A percentile compares a stretch with the other conserved stretches of the same genome.
Conservation (phyloP, 768 basidiomycete species). For the Tylopilus cervinicoccineus region DNA sequence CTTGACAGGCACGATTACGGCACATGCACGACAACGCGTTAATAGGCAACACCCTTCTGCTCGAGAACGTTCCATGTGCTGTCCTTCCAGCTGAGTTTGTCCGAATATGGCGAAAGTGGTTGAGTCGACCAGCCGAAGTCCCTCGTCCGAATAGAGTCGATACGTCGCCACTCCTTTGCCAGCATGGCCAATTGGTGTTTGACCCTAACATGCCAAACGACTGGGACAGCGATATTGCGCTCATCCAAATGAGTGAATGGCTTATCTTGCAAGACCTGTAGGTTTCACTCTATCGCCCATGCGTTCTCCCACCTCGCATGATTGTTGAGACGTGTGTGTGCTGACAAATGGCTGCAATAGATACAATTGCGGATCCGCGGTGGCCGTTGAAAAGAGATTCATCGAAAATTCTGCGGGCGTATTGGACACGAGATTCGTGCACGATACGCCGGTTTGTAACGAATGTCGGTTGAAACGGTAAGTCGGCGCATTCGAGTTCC, state of each 20-base stretch:
- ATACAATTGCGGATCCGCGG: conserved; percentile 54
- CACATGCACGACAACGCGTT: conserved; percentile 57
- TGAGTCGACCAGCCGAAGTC: conserved; percentile 49
- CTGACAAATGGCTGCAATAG: conserved; percentile 35
- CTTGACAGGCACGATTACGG: conserved; percentile 55
- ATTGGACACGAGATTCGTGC: conserved; percentile 37
- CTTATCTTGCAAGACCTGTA: conserved; percentile 54
- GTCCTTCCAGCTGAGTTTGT: conserved; percentile 61
- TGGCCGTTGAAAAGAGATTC: conserved; percentile 40
- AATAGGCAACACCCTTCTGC: conserved; percentile 40
- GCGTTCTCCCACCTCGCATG: conserved; percentile 5
- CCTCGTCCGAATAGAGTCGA: conserved; percentile 60
- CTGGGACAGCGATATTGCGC: conserved; percentile 49
- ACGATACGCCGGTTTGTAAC: conserved; percentile 52
- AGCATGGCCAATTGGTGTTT: conserved; percentile 57
- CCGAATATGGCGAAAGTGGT: conserved; percentile 68
- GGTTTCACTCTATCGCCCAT: conserved; percentile 25
- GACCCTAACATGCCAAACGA: conserved; percentile 65
- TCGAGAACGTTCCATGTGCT: conserved; percentile 51
- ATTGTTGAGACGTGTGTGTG: conserved; percentile 2
- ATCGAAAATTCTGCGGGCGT: conserved; percentile 26
- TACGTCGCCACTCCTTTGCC: conserved; percentile 61
- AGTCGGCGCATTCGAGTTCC: conserved; percentile 14
- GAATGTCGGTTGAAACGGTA: conserved; percentile 62
- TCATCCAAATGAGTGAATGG: conserved; percentile 67